Evolutionary conservation across 768 basidiomycete species (phyloP), one percentile per base, ranked within the genome.

Genomic region (Lentinula boryana): DNA sequence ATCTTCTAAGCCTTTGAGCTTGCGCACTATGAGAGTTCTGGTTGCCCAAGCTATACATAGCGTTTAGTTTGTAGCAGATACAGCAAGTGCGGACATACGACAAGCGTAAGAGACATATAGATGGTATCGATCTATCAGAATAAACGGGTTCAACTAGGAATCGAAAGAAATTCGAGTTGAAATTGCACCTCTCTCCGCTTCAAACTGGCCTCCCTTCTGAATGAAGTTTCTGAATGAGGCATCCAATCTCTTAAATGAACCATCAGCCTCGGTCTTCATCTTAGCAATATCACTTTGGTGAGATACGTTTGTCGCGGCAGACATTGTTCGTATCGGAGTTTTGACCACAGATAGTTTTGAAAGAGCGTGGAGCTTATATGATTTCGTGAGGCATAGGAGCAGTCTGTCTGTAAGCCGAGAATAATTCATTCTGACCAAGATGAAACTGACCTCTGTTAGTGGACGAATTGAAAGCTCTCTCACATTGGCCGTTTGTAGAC

Each of bases 1-100:
- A 27, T 88, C 80, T 64, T 98, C 90, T 23, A 99, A 79, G 1
- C 95, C 95, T 72, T 99, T 99, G 67, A 98, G 81, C 73, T 93
- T 87, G 65, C 95, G 82, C 3, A 89, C 79, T 66, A 98, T 97
- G 63, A 97, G 77, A 4, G 95, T 84, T 65, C 96, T 82, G 27
- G 93, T 93, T 0, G 96, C 96, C 96, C 95, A 98, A 8, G 96
- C 89, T 91, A 50, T 15, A 60, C 16, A 38, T 38, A 8, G 38
- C 31, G 53, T 38, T 40, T 16, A 49, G 31, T 18, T 27, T 43
- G 46, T 23, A 44, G 10, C 27, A 33, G 31, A 16, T 33, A 13
- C 27, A 32, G 18, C 10, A 27, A 32, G 38, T 31, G 10, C 16
- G 9, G 65, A 67, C 88, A 70, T 64, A 92, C 90, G 94, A 67